A percentile compares a stretch with the other conserved stretches of the same genome.
These are phyloP conservation scores for Scenedesmus sp. DNA, from an alignment of 163 green algal genomes.

Conservation along the genomic window DNA sequence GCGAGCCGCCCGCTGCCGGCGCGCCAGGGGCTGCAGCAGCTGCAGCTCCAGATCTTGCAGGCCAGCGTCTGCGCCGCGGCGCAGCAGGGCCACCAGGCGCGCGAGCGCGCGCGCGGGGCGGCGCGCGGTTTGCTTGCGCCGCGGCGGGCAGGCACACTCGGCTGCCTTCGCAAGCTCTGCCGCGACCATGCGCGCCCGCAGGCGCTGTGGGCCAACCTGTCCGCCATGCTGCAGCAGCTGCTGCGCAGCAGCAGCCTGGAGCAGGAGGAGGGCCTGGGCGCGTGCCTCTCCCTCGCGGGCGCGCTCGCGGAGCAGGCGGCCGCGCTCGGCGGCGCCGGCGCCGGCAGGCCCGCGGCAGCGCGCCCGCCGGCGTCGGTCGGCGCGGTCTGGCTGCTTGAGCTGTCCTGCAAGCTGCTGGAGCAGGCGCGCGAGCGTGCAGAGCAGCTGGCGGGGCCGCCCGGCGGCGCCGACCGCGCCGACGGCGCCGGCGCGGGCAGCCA, in stretches of 20 bases:
- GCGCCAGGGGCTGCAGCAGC: slow-evolving; percentile 19
- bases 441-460: neutral
- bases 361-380: neutral
- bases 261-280: slow-evolving; percentile 3
- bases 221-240: slow-evolving; percentile 25
- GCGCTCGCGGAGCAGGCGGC: slow-evolving; percentile 19
- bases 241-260: slow-evolving; percentile 10
- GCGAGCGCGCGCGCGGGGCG: neutral
- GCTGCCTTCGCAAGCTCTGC: neutral
- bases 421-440: neutral
- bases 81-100: slow-evolving; percentile 17
- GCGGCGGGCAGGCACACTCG: neutral
- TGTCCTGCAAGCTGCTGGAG: neutral
- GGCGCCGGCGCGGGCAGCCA: no score
- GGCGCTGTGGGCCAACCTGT: slow-evolving; percentile 31
- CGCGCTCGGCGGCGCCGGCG: neutral
- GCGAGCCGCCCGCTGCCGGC: neutral
- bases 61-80: slow-evolving; percentile 11
- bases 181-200: no score
- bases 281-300: slow-evolving; percentile 16
- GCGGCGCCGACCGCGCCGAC: neutral
- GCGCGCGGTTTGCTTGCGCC: neutral
- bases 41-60: slow-evolving; percentile 11
- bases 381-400: slow-evolving; percentile 15
- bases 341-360: slow-evolving; percentile 10